Evolutionary conservation across 2,329 filamentous ascomycete genomes (phyloP), one percentile per base, ranked within the genome.

Genomic region (Lasiodiplodia theobromae): DNA sequence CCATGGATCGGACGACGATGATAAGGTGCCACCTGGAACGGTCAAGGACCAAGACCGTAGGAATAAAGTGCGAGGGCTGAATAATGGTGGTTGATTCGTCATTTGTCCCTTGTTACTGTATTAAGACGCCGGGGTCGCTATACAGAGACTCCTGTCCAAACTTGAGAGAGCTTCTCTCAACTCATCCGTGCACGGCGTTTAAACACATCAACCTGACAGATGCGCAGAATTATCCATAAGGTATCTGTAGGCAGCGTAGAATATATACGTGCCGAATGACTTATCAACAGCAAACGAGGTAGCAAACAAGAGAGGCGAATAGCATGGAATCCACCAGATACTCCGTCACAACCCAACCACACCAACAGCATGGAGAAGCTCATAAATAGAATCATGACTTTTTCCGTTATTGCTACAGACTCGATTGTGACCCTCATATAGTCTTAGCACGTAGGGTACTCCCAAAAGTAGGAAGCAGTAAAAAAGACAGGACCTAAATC

Each of bases 371-470:
- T 47, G 44, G 18, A 4, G 7, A 47, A 21, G 8, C 8, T 34
- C 31, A 21, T 21, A 21, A 21, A 63, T 63, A 63, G 28, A 62
- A 44, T 63, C 58, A 51, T 51, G 25, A 37, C 58, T 63, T 63
- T 63, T 63, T 28, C 21, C 34, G 16, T 25, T 63, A 51, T 63
- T 63, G 58, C 58, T 63, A 63, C 58, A 51, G 34, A 37, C 58
- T 28, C 40, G 28, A 34, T 51, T 28, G 44, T 49, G 40, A 25
- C 44, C 34, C 16, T 51, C 28, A 18, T 21, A 57, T 57, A 16
- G 7, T 14, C 38, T 10, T 51, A 47, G 31, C 23, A 23, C 7
- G 23, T 23, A 58, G 37, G 28, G 44, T 47, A 21, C 8, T 47
- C 44, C 8, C 37, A 25, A 38, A 40, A 58, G 16, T 23, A 8